Percentiles rank a stretch among this genome's conserved stretches.
phyloP scores from a whole-genome alignment of 2,329 filamentous ascomycete species.

The Sporothrix sp. region DNA sequence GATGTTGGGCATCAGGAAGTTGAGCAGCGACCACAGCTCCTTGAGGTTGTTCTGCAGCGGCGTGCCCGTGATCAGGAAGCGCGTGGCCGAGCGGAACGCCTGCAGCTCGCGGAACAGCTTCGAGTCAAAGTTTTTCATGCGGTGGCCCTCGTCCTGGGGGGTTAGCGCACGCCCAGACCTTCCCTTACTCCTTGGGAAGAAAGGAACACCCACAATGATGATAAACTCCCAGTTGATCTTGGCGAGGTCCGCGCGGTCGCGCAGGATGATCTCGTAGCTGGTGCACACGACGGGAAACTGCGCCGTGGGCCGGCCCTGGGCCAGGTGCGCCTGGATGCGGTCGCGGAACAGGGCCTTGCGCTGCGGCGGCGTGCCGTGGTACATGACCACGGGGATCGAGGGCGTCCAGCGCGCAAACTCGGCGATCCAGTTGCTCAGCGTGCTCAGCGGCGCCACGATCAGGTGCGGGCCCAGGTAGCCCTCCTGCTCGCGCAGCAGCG shows the following conservation, averaged over 20 bases:
- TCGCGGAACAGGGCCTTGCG: conserved; percentile 66
- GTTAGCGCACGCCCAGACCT: background rate
- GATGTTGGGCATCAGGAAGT: conserved; percentile 85
- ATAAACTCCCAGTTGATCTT: conserved; percentile 95
- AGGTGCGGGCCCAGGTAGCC: conserved; percentile 77
- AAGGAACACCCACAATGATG: conserved; percentile 58
- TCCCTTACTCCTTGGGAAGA: background rate
- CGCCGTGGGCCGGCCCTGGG: conserved; percentile 44
- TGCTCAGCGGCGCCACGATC: conserved; percentile 83
- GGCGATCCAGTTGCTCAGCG: conserved; percentile 89
- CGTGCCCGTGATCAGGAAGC: conserved; percentile 87
- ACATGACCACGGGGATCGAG: conserved; percentile 76
- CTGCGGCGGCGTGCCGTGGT: conserved; percentile 74
- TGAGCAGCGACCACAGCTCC: conserved; percentile 87
- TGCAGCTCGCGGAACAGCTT: conserved; percentile 82
- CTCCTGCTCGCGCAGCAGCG: conserved; percentile 77
- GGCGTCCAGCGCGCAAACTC: conserved; percentile 91
- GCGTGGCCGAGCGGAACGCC: conserved; percentile 80
- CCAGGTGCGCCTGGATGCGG: conserved; percentile 60
- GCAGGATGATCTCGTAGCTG: conserved; percentile 91
- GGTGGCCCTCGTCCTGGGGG: conserved; percentile 77
- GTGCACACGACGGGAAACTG: conserved; percentile 90
- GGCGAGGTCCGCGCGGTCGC: conserved; percentile 70
- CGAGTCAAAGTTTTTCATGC: conserved; percentile 94
- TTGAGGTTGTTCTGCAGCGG: conserved; percentile 92